These are phyloP conservation scores for Phytophthora hibernalis DNA, from an alignment of 352 stramenopile genomes.

Conservation along the genomic window DNA sequence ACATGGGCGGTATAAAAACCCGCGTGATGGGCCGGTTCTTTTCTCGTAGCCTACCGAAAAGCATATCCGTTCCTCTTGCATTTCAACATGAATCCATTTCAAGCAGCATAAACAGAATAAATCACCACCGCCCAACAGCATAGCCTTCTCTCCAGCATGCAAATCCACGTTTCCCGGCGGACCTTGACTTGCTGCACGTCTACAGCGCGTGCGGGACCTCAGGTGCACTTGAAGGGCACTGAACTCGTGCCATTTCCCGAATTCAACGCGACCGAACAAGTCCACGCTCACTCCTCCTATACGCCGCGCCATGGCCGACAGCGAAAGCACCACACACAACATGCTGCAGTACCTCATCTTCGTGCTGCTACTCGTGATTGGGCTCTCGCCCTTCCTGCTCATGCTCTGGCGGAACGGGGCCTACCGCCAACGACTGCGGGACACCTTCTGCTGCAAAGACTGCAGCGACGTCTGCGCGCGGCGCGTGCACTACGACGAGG, in stretches of 20 bases:
- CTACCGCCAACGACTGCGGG: constrained; percentile 44
- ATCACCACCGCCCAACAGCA: not conserved
- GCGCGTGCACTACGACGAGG: constrained; percentile 59
- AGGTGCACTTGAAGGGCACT: not conserved
- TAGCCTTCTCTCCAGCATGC: not conserved
- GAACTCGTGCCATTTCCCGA: constrained; percentile 28
- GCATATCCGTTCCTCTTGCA: not conserved
- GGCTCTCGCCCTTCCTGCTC: constrained; percentile 50
- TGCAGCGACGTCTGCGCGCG: constrained; percentile 33
- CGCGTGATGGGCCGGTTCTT: not conserved
- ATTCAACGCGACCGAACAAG: constrained; percentile 27
- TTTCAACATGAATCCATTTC: not conserved
- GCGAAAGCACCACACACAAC: constrained; percentile 37
- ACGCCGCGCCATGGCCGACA: constrained; percentile 29
- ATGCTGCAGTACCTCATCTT: constrained; percentile 62
- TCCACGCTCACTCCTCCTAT: not conserved
- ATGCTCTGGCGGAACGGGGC: constrained; percentile 55
- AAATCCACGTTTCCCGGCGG: not conserved
- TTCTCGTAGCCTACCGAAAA: not conserved
- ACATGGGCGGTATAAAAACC: not conserved
- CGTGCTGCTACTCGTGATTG: constrained; percentile 48
- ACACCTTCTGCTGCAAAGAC: constrained; percentile 47
- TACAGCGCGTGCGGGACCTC: not conserved
- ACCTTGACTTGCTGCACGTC: not conserved
- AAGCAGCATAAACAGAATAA: not conserved